These are phyloP conservation scores for Eleusine coracana DNA, from an alignment of 176 grass and related monocot species.

Conservation along the genomic window DNA sequence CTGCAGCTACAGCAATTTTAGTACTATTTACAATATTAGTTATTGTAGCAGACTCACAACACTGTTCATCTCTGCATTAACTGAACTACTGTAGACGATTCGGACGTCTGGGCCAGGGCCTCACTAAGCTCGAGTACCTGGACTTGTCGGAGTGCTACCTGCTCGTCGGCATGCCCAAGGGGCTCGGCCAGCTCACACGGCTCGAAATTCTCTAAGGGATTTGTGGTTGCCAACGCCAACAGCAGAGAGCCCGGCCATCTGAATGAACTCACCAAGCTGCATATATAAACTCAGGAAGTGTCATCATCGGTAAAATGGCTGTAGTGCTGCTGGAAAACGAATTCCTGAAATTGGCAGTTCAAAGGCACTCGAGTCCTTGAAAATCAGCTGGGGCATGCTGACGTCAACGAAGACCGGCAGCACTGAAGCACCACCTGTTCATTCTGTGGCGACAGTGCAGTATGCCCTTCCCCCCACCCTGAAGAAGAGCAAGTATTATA, in stretches of 20 bases:
- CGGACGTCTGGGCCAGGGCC: not conserved
- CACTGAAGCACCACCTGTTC: not conserved
- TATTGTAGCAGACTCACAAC: no score
- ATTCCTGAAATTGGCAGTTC: conserved; percentile 30
- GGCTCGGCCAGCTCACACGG: conserved; percentile 33
- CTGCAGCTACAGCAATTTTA: no score
- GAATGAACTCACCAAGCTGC: conserved; percentile 34
- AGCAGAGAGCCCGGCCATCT: conserved; percentile 44
- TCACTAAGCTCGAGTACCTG: conserved; percentile 44
- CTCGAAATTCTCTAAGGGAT: conserved; percentile 57
- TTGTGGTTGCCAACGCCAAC: conserved; percentile 38
- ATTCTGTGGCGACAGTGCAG: not conserved
- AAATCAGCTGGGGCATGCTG: conserved; percentile 49
- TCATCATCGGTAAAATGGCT: conserved; percentile 38
- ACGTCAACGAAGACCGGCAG: not conserved
- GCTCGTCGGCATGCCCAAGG: conserved; percentile 55
- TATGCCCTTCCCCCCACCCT: conserved; percentile 25
- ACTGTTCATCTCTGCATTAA: no score
- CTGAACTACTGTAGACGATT: no score
- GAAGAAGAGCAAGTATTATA: not conserved
- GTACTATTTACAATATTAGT: no score
- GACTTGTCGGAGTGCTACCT: conserved; percentile 58
- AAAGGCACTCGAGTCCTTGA: conserved; percentile 25
- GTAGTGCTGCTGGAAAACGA: not conserved
- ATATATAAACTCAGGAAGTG: conserved; percentile 47